Evolutionary conservation across 23 red algal genomes (phyloP).

Genomic region (Pyropia yezoensis): DNA sequence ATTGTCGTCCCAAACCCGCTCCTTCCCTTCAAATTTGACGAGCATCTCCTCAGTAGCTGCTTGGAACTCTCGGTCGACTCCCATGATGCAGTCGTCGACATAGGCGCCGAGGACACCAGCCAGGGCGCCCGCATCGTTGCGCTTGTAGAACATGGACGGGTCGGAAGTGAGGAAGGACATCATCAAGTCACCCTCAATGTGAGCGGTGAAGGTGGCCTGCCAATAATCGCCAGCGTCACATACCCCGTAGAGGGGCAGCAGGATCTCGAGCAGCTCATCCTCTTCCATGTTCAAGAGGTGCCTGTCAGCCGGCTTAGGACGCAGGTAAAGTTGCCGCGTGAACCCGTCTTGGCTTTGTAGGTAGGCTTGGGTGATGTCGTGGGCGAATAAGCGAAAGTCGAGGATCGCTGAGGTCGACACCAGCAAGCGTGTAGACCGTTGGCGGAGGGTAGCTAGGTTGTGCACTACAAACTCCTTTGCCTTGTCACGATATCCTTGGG

Average conservation of each 20-base stretch:
- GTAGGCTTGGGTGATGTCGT: constrained; percentile 5
- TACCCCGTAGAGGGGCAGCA: no score
- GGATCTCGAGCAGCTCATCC: no score
- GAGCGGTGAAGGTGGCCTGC: neutral
- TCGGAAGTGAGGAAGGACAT: constrained; percentile 6
- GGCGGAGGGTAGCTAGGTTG: constrained; percentile 1
- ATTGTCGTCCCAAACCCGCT: constrained; percentile 1
- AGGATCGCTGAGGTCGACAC: neutral
- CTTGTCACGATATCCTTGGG: neutral
- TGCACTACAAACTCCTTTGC: constrained; percentile 5
- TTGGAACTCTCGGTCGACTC: neutral
- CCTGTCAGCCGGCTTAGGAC: neutral
- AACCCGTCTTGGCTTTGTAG: constrained; percentile 1
- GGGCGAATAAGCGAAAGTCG: neutral
- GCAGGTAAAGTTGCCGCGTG: neutral
- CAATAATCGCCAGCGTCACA: constrained; percentile 9
- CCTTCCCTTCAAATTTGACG: constrained; percentile 1
- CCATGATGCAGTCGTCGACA: constrained; percentile 1
- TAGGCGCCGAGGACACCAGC: neutral
- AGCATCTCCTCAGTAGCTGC: neutral
- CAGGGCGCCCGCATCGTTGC: neutral
- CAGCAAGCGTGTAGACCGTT: neutral
- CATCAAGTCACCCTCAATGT: neutral
- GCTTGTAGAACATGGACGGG: neutral
- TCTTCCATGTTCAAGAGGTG: neutral